Conservation (phyloP, 768 basidiomycete genomes). For the Tylopilus sp. region DNA sequence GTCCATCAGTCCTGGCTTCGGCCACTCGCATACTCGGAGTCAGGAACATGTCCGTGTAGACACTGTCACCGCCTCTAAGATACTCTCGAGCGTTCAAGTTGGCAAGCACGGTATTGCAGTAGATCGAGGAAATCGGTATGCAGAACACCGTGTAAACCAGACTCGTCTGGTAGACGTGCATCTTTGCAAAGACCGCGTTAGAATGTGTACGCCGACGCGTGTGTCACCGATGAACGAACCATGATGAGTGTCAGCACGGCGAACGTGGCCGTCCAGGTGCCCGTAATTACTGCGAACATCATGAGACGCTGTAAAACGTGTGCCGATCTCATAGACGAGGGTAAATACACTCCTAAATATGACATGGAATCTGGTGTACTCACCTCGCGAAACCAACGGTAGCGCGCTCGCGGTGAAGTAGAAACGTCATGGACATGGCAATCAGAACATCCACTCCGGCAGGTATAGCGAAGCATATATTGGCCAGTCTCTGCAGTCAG, state of each 20-base stretch:
- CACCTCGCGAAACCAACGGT: background rate
- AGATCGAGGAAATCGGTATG: background rate
- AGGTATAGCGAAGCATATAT: background rate
- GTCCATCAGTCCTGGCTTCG: too few species aligned
- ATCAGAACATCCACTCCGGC: constrained; percentile 10
- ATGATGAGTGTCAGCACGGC: constrained; percentile 42
- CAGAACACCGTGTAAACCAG: background rate
- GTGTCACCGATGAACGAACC: constrained; percentile 25
- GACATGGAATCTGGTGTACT: background rate
- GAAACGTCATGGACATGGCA: background rate
- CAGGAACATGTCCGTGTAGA: too few species aligned
- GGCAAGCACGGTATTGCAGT: background rate
- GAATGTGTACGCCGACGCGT: background rate
- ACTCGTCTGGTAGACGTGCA: background rate
- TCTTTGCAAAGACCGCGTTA: background rate
- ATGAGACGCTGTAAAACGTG: constrained; percentile 8
- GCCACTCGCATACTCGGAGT: too few species aligned
- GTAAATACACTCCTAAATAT: background rate
- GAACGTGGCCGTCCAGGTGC: constrained; percentile 48
- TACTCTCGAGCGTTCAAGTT: background rate
- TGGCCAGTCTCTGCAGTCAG: background rate
- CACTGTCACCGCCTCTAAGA: background rate
- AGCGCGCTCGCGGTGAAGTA: constrained; percentile 1
- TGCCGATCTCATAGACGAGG: background rate
- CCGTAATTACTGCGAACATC: constrained; percentile 12